Conservation (phyloP, 1,139 yeast species). For the Arxiozyma slooffiae region DNA sequence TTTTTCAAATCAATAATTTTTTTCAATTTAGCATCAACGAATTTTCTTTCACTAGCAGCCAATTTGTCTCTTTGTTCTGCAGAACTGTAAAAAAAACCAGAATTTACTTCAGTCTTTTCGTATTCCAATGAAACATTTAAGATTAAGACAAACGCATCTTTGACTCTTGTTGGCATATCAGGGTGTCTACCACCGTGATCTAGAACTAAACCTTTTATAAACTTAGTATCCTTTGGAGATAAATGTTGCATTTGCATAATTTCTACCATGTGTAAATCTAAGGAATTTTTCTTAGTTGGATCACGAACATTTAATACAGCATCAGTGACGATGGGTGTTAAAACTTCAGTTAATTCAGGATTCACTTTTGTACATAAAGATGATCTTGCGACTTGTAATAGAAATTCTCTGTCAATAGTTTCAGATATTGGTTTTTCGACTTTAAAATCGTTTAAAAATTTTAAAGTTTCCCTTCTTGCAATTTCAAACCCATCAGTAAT, state of each 20-base stretch:
- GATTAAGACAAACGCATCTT: constrained; percentile 76
- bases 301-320: constrained; percentile 74
- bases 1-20: constrained; percentile 90
- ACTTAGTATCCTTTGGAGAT: constrained; percentile 69
- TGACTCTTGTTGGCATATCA: constrained; percentile 88
- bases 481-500: constrained; percentile 90
- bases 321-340: constrained; percentile 92
- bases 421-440: constrained; percentile 29
- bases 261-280: constrained; percentile 96
- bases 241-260: constrained; percentile 97
- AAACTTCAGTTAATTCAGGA: constrained; percentile 61
- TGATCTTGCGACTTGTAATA: constrained; percentile 84
- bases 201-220: constrained; percentile 80
- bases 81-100: constrained; percentile 86
- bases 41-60: constrained; percentile 86
- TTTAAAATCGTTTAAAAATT: constrained; percentile 56
- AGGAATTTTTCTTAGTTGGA: constrained; percentile 38
- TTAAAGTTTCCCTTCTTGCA: constrained; percentile 69
- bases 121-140: constrained; percentile 91
- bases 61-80: constrained; percentile 96
- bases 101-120: constrained; percentile 95
- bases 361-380: constrained; percentile 82
- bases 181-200: constrained; percentile 99
- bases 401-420: constrained; percentile 68
- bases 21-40: constrained; percentile 86